A percentile compares a stretch with the other conserved stretches of the same genome.
phyloP scores from a whole-genome alignment of 2,329 filamentous ascomycete genomes.

The Immersiporthe knoxdaviesiana region DNA sequence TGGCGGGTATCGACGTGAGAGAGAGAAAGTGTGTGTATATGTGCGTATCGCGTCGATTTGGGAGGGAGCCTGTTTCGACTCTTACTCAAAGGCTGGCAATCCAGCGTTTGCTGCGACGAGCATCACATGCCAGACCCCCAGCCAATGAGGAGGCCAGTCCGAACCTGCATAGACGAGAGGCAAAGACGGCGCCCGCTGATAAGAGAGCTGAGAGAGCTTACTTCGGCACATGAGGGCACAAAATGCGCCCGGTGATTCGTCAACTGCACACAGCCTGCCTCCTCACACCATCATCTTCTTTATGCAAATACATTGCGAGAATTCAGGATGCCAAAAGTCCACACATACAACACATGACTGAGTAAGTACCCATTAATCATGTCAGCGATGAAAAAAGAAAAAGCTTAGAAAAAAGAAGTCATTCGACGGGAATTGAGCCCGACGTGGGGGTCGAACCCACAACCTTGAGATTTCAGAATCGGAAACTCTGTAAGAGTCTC shows the following conservation, averaged over 20 bases:
- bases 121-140: background rate
- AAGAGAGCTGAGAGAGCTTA: too few relatives aligned
- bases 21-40: too few relatives aligned
- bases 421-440: slow-evolving; percentile 16
- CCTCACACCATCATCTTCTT: background rate
- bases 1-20: background rate
- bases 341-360: too few relatives aligned
- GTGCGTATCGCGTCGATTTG: too few relatives aligned
- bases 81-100: background rate
- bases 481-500: slow-evolving; percentile 62
- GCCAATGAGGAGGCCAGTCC: background rate
- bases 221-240: background rate
- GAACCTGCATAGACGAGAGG: background rate
- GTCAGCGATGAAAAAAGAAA: background rate
- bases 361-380: background rate
- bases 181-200: background rate
- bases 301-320: background rate
- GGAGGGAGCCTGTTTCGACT: background rate
- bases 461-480: slow-evolving; percentile 20
- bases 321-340: background rate
- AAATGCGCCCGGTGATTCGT: background rate
- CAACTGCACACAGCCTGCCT: background rate
- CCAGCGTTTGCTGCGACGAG: background rate
- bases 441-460: slow-evolving; percentile 22
- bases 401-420: slow-evolving; percentile 9